These are phyloP conservation scores for Poronia punctata DNA, from an alignment of 495 filamentous ascomycete genomes.

Conservation along the genomic window DNA sequence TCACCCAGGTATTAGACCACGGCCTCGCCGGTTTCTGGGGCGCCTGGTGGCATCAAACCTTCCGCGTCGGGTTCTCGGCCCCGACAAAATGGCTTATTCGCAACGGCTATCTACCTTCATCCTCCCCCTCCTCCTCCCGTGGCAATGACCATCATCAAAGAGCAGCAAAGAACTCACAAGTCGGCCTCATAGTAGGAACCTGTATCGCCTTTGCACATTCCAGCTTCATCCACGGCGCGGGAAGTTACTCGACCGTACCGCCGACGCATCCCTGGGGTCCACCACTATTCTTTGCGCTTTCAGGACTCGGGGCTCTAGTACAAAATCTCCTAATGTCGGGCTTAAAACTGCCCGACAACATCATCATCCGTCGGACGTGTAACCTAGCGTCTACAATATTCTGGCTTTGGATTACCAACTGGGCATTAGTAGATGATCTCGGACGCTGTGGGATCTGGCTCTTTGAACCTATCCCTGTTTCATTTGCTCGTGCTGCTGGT, in stretches of 20 bases:
- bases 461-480: slow-evolving; percentile 63
- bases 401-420: slow-evolving; percentile 54
- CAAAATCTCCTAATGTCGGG: slow-evolving; percentile 40
- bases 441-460: slow-evolving; percentile 54
- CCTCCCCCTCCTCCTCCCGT: neutral
- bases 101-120: slow-evolving; percentile 21
- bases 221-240: slow-evolving; percentile 52
- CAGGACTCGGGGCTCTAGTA: slow-evolving; percentile 47
- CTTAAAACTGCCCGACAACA: too few species aligned
- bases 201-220: slow-evolving; percentile 52
- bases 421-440: slow-evolving; percentile 55
- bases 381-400: slow-evolving; percentile 47
- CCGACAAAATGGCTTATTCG: slow-evolving; percentile 46
- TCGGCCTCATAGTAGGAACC: slow-evolving; percentile 15
- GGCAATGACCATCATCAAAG: slow-evolving; percentile 7
- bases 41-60: slow-evolving; percentile 84
- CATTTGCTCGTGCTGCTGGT: slow-evolving; percentile 47
- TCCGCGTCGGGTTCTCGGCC: slow-evolving; percentile 63
- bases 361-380: slow-evolving; percentile 32
- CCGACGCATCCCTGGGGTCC: slow-evolving; percentile 30
- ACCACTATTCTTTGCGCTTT: slow-evolving; percentile 49
- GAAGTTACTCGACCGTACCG: slow-evolving; percentile 47
- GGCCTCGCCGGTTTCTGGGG: slow-evolving; percentile 76
- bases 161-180: neutral
- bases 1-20: slow-evolving; percentile 48